Evolutionary conservation across 192 early-diverging fungal species (phyloP).

Genomic region (Coemansia asiatica): DNA sequence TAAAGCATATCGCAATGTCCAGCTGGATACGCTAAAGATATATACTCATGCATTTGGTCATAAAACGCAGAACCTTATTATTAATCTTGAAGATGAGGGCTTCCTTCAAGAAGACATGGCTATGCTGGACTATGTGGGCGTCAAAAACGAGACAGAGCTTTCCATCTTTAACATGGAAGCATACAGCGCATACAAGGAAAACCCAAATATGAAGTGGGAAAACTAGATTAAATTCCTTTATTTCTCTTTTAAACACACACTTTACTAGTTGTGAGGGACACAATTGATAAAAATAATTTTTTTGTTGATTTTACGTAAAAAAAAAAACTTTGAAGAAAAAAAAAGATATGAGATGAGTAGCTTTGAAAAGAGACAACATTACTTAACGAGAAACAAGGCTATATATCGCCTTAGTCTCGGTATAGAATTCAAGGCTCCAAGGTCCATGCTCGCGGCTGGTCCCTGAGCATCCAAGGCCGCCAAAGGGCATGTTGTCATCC

Average conservation of each 20-base stretch:
- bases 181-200: constrained; percentile 69
- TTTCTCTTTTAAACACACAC: constrained; percentile 13
- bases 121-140: constrained; percentile 52
- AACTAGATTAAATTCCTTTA: background rate
- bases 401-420: constrained; percentile 53
- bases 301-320: no score
- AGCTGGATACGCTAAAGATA: constrained; percentile 43
- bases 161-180: constrained; percentile 72
- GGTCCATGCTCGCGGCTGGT: constrained; percentile 67
- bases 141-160: constrained; percentile 79
- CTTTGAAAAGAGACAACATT: background rate
- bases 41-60: constrained; percentile 46
- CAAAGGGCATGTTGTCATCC: constrained; percentile 78
- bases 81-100: constrained; percentile 76
- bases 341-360: no score
- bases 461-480: constrained; percentile 62
- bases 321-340: background rate
- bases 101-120: constrained; percentile 62
- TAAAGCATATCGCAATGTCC: constrained; percentile 29
- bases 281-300: no score
- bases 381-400: background rate
- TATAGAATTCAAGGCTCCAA: constrained; percentile 68
- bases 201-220: constrained; percentile 84
- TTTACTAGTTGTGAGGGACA: no score
- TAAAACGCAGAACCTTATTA: constrained; percentile 81